Percentiles rank a stretch among this genome's conserved stretches.
phyloP scores from a whole-genome alignment of 352 stramenopile species.

The Globisporangium irregulare region DNA sequence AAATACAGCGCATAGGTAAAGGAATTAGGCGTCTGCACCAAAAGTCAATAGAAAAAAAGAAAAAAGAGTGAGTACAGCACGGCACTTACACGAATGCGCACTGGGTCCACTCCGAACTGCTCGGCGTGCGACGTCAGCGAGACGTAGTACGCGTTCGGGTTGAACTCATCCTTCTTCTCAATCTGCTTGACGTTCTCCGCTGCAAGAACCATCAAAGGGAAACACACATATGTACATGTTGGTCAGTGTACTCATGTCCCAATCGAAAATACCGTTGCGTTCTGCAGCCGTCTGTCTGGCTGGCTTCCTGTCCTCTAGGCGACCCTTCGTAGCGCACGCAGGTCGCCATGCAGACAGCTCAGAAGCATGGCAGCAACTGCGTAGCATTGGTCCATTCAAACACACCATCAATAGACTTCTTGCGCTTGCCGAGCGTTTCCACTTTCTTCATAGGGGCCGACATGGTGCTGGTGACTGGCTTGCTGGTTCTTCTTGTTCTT shows the following conservation, averaged over 20 bases:
- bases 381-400: neutral
- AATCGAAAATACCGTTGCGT: neutral
- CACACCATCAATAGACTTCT: slow-evolving; percentile 85
- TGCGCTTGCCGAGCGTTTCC: slow-evolving; percentile 83
- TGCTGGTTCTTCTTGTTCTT: slow-evolving; percentile 2
- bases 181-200: slow-evolving; percentile 81
- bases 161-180: slow-evolving; percentile 82
- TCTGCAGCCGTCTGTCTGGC: neutral
- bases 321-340: neutral
- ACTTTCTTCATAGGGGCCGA: slow-evolving; percentile 70
- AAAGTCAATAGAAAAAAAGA: neutral
- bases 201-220: slow-evolving; percentile 14
- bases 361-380: slow-evolving; percentile 2
- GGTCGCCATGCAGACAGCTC: neutral
- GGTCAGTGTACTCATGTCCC: neutral
- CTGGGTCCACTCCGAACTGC: slow-evolving; percentile 84
- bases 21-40: neutral
- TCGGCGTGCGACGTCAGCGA: slow-evolving; percentile 86
- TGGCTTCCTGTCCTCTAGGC: neutral
- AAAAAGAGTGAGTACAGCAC: neutral
- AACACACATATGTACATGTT: neutral
- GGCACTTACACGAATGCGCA: slow-evolving; percentile 69
- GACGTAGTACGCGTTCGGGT: slow-evolving; percentile 86
- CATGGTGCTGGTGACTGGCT: slow-evolving; percentile 15
- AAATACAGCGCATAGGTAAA: neutral